Base-by-base conservation (phyloP, 257 asterid genomes). In the Capsicum baccatum region DNA sequence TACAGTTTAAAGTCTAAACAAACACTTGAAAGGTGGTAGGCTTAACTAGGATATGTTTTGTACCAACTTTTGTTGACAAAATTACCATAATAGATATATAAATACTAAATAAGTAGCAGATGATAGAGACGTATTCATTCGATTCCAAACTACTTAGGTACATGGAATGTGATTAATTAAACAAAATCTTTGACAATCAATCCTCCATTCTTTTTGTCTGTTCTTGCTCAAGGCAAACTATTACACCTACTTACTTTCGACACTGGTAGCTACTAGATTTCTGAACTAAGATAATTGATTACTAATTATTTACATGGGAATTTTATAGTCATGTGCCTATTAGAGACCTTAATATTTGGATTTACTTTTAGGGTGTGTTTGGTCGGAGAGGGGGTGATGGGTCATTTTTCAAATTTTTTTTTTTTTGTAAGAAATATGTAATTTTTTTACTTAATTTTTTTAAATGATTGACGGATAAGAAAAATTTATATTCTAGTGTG, bases 201-300 rank as follows among this genome's bases (percentile, higher is more conserved):
- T 21, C 76, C 52, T 39, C 62, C 17, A 50, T 74, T 48, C 44
- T 4, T 73, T 73, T 47, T 73, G 80, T 50, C 81, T 50, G 0
- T 74, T 48, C 81, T 74, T 19, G 10, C 42, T 74, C 81, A 50
- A 74, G 62, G 47, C 81, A 74, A 50, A 52, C 81, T 50, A 74
- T 13, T 74, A 74, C 62, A 74, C 81, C 81, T 50, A 74, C 81
- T 50, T 74, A 12, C 62, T 50, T 50, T 26, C 50, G 81, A 50
- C 81, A 74, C 0, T 48, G 39, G 48, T 50, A 50, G 6, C 21
- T 50, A 44, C 26, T 17, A 71, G 57, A 71, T 71, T 70, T 71
- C 79, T 70, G 26, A 8, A 19, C 44, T 44, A 17, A 44, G 79
- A 44, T 17, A 13, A 3, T 44, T 42, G 37, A 70, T 44, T 44